A percentile compares a stretch with the other conserved stretches of the same genome.
Conservation (phyloP, 2,329 filamentous ascomycete genomes). For the Colletotrichum incanum region DNA sequence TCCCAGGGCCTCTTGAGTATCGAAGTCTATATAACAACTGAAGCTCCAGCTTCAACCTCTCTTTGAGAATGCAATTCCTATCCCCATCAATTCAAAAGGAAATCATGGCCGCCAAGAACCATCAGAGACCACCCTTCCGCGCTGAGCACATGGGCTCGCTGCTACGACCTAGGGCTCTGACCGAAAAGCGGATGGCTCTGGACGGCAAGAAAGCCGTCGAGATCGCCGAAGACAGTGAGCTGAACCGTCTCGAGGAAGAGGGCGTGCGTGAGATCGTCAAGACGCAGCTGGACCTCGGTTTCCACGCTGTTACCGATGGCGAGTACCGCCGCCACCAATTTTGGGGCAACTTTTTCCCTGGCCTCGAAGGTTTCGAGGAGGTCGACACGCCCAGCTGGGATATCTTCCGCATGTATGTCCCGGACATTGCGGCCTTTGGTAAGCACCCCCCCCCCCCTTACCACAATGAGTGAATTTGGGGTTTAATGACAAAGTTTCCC, state of each 20-base stretch:
- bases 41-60: no score
- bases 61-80: slow-evolving; percentile 12
- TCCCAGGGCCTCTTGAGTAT: neutral
- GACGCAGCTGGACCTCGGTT: slow-evolving; percentile 77
- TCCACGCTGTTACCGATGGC: slow-evolving; percentile 78
- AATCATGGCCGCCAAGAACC: slow-evolving; percentile 36
- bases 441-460: no score
- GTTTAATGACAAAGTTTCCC: neutral
- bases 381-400: slow-evolving; percentile 51
- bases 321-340: slow-evolving; percentile 69
- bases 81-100: slow-evolving; percentile 4
- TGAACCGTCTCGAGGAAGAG: slow-evolving; percentile 75
- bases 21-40: neutral
- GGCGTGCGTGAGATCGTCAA: slow-evolving; percentile 78
- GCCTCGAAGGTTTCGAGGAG: slow-evolving; percentile 59
- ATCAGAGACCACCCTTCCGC: slow-evolving; percentile 71
- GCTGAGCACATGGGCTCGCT: slow-evolving; percentile 84
- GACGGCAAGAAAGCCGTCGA: slow-evolving; percentile 48
- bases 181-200: slow-evolving; percentile 51
- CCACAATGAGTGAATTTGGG: neutral
- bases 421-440: slow-evolving; percentile 60
- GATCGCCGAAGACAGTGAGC: slow-evolving; percentile 62
- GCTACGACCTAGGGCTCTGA: slow-evolving; percentile 71
- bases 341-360: slow-evolving; percentile 55
- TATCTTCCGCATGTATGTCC: slow-evolving; percentile 57